Evolutionary conservation across 352 stramenopile genomes (phyloP), one percentile per base, ranked within the genome.

Genomic region (Aphanomyces invadans): DNA sequence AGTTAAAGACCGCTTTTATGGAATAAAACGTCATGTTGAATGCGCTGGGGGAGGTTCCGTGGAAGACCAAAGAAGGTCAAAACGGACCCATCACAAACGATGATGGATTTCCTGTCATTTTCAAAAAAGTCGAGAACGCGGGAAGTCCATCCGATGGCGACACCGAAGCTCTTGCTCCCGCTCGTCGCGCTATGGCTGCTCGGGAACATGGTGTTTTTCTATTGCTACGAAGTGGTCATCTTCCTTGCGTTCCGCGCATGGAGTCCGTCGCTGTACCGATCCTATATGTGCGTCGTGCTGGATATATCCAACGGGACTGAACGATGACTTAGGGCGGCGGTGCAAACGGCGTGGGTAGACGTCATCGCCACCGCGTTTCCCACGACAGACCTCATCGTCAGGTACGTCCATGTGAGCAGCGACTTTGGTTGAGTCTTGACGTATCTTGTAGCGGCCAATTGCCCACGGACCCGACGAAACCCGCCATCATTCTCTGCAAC

Each of bases 401-500:
- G 83, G 62, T 90, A 76, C 51, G 80, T 87, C n/a, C 69, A 68
- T 63, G 23, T 28, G 36, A 33, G 12, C 19, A 64, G 23, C 28
- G 9, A 21, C 15, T 26, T 0, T 42, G 5, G n/a, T 25, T 23
- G 62, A 26, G n/a, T 70, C 23, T 28, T 53, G 42, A 5, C 68
- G 23, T 23, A 45, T 3, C 1, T 1, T 48, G 15, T 36, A 87
- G 79, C 17, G 85, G 85, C 5, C 84, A 97, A 55, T 64, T 97
- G 21, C 88, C 89, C 21, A 77, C 73, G 3, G 85, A 92, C 62
- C 71, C 71, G 21, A 70, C 82, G 11, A 87, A 88, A 17, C 88
- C 88, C 12, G 81, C 75, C 5, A 90, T 97, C 64, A 78, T 97
- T 66, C 84, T 97, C 28, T 84, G 77, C 7, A 97, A 97, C 76